These are phyloP conservation scores for Aspergillus quadrilineatus DNA, from an alignment of 2,329 filamentous ascomycete species.

Conservation along the genomic window DNA sequence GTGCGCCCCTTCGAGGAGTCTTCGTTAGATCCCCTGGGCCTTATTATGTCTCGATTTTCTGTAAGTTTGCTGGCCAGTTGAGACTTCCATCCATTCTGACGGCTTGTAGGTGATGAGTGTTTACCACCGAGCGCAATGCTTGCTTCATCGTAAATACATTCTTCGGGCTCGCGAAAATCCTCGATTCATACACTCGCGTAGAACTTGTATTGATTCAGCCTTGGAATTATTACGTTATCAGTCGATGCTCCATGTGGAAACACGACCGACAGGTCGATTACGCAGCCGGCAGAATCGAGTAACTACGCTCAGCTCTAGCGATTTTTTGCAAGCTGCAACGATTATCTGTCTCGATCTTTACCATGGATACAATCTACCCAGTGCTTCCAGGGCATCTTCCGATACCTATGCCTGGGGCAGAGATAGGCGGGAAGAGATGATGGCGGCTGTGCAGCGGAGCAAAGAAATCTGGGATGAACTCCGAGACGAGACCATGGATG, in stretches of 20 bases:
- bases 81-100: conserved; percentile 12
- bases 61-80: conserved; percentile 27
- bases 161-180: conserved; percentile 73
- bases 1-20: conserved; percentile 72
- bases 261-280: conserved; percentile 68
- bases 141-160: conserved; percentile 86
- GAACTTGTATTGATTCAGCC: conserved; percentile 81
- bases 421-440: conserved; percentile 67
- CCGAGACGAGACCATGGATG: conserved; percentile 78
- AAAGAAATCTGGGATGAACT: conserved; percentile 77
- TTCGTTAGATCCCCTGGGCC: conserved; percentile 64
- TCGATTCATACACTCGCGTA: conserved; percentile 79
- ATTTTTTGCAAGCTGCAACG: conserved; percentile 84
- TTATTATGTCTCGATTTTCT: conserved; percentile 79
- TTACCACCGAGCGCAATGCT: conserved; percentile 83
- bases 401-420: conserved; percentile 49
- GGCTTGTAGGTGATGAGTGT: conserved; percentile 65
- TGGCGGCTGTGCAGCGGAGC: conserved; percentile 69
- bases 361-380: conserved; percentile 48
- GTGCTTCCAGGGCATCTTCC: conserved; percentile 33
- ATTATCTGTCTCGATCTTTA: conserved; percentile 80
- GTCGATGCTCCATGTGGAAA: conserved; percentile 71
- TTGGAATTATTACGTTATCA: conserved; percentile 79
- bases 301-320: conserved; percentile 74
- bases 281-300: conserved; percentile 75